Percentiles rank a stretch among this genome's conserved stretches.
These are phyloP conservation scores for Porodaedalea pini DNA, from an alignment of 1,284 basidiomycete genomes.

Conservation along the genomic window DNA sequence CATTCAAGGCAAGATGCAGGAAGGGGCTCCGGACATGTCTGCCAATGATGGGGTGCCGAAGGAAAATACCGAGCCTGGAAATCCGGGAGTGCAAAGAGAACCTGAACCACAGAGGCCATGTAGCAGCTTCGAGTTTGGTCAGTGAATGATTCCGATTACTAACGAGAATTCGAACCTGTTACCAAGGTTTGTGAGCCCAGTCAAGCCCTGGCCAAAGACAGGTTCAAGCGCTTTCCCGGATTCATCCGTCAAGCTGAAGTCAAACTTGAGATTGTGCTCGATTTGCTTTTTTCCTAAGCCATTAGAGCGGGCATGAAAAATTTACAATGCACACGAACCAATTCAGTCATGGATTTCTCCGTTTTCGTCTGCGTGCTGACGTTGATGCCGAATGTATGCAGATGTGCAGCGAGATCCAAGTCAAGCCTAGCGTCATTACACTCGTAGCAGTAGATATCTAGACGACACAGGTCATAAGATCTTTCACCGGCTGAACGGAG, in stretches of 20 bases:
- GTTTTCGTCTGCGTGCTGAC: constrained; percentile 85
- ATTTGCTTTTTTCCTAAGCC: constrained; percentile 66
- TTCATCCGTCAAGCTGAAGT: constrained; percentile 91
- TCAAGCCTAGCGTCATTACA: constrained; percentile 90
- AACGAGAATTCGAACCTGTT: constrained; percentile 62
- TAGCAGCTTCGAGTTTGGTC: constrained; percentile 68
- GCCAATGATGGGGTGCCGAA: constrained; percentile 55
- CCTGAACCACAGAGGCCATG: constrained; percentile 92
- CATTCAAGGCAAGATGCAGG: constrained; percentile 91
- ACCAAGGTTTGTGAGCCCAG: constrained; percentile 90
- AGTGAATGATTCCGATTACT: background rate
- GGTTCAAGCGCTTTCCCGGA: constrained; percentile 87
- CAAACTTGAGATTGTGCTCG: constrained; percentile 93
- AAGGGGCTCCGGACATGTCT: constrained; percentile 61
- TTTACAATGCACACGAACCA: constrained; percentile 48
- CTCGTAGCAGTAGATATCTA: constrained; percentile 92
- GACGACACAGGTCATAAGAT: background rate
- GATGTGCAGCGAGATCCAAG: constrained; percentile 72
- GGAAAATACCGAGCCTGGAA: constrained; percentile 77
- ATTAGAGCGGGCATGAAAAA: background rate
- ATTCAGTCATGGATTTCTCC: constrained; percentile 95
- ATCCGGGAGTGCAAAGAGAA: constrained; percentile 75
- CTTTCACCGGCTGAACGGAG: background rate
- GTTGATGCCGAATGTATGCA: constrained; percentile 85
- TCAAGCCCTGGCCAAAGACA: constrained; percentile 84